A percentile compares a stretch with the other conserved stretches of the same genome.
These are phyloP conservation scores for Neopestalotiopsis rosae DNA, from an alignment of 2,329 filamentous ascomycete genomes.

Conservation along the genomic window DNA sequence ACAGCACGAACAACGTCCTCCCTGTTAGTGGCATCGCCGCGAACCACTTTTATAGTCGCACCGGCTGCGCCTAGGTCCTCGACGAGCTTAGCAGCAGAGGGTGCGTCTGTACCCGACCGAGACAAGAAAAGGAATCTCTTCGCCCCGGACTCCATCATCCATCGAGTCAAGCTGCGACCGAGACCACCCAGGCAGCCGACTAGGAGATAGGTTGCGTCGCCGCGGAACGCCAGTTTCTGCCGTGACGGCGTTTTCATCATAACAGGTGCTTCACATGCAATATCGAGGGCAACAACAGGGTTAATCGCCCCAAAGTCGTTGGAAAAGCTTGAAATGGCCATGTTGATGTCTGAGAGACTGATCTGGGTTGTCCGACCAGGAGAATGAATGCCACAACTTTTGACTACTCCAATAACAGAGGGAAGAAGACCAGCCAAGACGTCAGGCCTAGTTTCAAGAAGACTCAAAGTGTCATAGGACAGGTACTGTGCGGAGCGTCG, in stretches of 20 bases:
- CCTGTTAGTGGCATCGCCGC: conserved; percentile 21
- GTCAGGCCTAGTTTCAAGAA: no score
- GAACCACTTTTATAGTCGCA: conserved; percentile 20
- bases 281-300: no score
- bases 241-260: conserved; percentile 10
- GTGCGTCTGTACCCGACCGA: conserved; percentile 33
- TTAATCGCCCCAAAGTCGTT: no score
- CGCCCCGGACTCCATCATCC: conserved; percentile 40
- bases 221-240: conserved; percentile 16
- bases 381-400: no score
- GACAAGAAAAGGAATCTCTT: conserved; percentile 39
- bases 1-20: conserved; percentile 21
- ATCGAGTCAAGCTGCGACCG: conserved; percentile 37
- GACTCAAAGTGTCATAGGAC: conserved; percentile 8
- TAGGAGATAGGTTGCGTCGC: conserved; percentile 37
- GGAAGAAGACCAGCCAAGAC: no score
- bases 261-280: conserved; percentile 27
- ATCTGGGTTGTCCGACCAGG: no score
- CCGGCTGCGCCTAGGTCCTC: conserved; percentile 20
- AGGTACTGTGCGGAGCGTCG: conserved; percentile 31
- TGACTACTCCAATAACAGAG: no score
- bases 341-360: no score
- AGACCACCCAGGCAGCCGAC: conserved; percentile 43
- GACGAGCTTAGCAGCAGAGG: conserved; percentile 28
- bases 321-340: no score